phyloP scores from a whole-genome alignment of 2,329 filamentous ascomycete genomes.

The Fusarium incarnatum region DNA sequence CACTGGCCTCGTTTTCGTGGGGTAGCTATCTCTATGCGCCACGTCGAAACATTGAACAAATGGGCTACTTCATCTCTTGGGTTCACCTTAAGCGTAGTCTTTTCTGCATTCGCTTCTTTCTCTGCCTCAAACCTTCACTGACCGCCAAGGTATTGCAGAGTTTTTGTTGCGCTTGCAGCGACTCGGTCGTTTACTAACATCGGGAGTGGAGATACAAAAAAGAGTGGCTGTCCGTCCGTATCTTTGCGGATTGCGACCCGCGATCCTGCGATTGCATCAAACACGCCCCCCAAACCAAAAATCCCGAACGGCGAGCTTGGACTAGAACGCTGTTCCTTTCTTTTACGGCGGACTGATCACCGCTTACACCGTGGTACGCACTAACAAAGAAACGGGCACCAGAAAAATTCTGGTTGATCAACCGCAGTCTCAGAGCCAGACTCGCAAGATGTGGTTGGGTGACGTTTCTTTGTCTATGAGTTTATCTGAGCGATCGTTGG shows the following conservation, averaged over 20 bases:
- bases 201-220: conserved; percentile 12
- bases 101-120: not conserved
- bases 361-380: not conserved
- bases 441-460: not conserved
- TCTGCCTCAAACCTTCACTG: not conserved
- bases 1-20: not conserved
- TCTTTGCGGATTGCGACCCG: conserved; percentile 14
- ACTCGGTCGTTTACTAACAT: conserved; percentile 10
- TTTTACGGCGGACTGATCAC: conserved; percentile 1
- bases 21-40: not conserved
- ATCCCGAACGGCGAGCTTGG: conserved; percentile 8
- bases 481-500: not conserved
- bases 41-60: not conserved
- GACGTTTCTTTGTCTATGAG: conserved; percentile 8
- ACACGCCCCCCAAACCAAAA: conserved; percentile 6
- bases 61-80: not conserved
- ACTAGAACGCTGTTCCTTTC: not conserved
- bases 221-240: not conserved
- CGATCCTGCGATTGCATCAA: conserved; percentile 13
- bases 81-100: not conserved
- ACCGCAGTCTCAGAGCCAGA: not conserved
- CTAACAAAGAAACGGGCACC: not conserved
- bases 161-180: conserved; percentile 3
- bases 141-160: not conserved
- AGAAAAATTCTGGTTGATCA: not conserved